Base-by-base conservation (phyloP, 768 basidiomycete genomes). In the Rhizopogon roseolus region DNA sequence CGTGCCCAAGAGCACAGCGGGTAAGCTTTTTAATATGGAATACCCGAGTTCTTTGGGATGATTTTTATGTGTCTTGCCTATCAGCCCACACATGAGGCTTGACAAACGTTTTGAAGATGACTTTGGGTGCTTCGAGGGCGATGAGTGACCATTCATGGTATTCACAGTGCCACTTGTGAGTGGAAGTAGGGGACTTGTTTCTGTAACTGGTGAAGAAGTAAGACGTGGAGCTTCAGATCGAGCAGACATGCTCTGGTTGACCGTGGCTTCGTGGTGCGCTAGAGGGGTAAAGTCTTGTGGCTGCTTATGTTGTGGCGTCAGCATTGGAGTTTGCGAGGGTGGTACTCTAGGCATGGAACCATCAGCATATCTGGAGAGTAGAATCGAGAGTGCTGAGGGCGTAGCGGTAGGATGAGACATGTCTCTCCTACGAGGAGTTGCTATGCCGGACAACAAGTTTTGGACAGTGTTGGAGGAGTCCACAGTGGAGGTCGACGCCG, bases 1-100 rank as follows among this genome's bases (percentile, higher is more conserved):
- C 59, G 82, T 79, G 6, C 94, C 96, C 22, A 97, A 75, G 14
- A 93, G 64, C 3, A 95, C 92, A 0, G 93, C 89, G 1, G 95
- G 94, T n/a, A 95, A 60, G 0, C 84, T 76, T 46, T 64, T 69
- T 5, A 79, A 55, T 0, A 48, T 60, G 14, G 55, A 61, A 1
- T 11, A 17, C 29, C 10, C 53, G n/a, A 54, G 6, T 51, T 37
- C 25, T 50, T 28, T n/a, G n/a, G 50, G 17, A n/a, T 22, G 13
- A 48, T 52, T 16, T n/a, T 54, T 38, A 38, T 28, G 34, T 10
- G 34, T 13, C 16, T 37, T 16, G 34, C 34, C 50, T 29, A 22
- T 38, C 7, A 38, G 10, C 14, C 34, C 14, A 25, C 17, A 19
- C 46, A 36, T 3, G 46, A 48, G 14, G 22, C 34, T 34, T 25